Conservation (phyloP, 371 early-diverging fungal species). For the Mortierella sp. region DNA sequence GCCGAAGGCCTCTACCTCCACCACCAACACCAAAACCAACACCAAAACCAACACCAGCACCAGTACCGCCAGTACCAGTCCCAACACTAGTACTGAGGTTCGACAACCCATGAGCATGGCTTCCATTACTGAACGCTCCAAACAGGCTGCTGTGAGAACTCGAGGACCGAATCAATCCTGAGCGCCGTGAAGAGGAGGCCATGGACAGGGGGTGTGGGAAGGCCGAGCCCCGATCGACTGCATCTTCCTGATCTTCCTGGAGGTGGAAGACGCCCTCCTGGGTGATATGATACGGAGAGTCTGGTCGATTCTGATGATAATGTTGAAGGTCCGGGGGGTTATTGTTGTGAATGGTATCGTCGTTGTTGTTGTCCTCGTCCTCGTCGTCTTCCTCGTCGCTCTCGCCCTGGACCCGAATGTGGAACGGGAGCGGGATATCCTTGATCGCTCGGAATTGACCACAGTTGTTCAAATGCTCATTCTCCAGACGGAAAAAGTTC, state of each 20-base stretch:
- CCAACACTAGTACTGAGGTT: not conserved
- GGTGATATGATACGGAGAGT: not conserved
- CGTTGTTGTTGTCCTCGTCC: slow-evolving; percentile 24
- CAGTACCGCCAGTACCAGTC: not conserved
- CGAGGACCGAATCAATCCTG: slow-evolving; percentile 16
- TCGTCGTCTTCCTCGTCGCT: slow-evolving; percentile 38
- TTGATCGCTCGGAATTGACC: slow-evolving; percentile 88
- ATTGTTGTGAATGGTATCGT: not conserved
- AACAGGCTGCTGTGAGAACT: slow-evolving; percentile 27
- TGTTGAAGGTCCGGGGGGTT: not conserved
- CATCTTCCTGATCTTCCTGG: not conserved
- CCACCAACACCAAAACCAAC: not conserved
- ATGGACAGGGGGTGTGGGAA: not conserved
- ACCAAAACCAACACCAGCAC: not conserved
- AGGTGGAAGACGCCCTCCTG: slow-evolving; percentile 1
- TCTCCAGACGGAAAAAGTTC: slow-evolving; percentile 92
- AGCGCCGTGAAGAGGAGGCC: not conserved
- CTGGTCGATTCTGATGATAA: not conserved
- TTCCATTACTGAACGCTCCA: slow-evolving; percentile 9
- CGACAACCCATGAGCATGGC: slow-evolving; percentile 21
- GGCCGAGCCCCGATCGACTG: not conserved
- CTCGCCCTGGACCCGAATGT: slow-evolving; percentile 38
- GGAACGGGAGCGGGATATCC: slow-evolving; percentile 84
- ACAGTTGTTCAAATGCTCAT: slow-evolving; percentile 91
- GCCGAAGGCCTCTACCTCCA: not conserved